These are phyloP conservation scores for Daphne laureola DNA, from an alignment of 441 rosid species.

Conservation along the genomic window DNA sequence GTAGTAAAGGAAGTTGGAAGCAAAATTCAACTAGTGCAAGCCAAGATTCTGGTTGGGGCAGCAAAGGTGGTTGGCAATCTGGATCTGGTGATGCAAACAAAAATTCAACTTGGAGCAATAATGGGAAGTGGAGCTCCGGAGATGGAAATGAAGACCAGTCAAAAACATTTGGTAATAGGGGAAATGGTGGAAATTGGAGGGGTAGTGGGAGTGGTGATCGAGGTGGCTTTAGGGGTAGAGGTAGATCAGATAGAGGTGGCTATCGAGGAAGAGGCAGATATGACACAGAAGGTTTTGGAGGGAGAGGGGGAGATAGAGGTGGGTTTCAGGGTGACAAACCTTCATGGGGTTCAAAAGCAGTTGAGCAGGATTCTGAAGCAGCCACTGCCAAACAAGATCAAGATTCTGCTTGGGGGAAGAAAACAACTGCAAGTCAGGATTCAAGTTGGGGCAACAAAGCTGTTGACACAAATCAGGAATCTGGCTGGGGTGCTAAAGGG, in stretches of 20 bases:
- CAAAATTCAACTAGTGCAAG: conserved; percentile 14
- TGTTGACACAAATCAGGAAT: conserved; percentile 4
- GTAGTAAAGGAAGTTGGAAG: conserved; percentile 4
- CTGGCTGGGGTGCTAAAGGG: conserved; percentile 12
- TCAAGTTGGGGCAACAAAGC: conserved; percentile 12
- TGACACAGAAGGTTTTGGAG: conserved; percentile 36
- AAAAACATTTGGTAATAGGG: conserved; percentile 23
- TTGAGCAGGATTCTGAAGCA: conserved; percentile 17
- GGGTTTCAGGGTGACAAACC: conserved; percentile 37
- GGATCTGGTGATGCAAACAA: conserved; percentile 1
- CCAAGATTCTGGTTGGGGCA: conserved; percentile 21
- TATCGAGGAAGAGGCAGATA: conserved; percentile 31
- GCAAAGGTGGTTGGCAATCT: conserved; percentile 10
- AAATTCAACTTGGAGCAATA: conserved; percentile 10
- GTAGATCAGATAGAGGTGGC: conserved; percentile 37
- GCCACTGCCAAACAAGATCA: not conserved
- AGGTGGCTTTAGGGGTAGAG: conserved; percentile 40
- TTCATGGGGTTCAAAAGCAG: conserved; percentile 40
- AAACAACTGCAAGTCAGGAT: conserved; percentile 11
- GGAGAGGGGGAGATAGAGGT: conserved; percentile 32
- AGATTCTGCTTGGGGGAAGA: conserved; percentile 27
- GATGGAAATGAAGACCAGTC: conserved; percentile 19
- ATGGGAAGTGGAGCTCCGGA: conserved; percentile 29
- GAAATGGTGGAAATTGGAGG: conserved; percentile 38
- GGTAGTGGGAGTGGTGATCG: conserved; percentile 32